Evolutionary conservation across 768 basidiomycete genomes (phyloP), one percentile per base, ranked within the genome.

Genomic region (Cubamyces lactineus): DNA sequence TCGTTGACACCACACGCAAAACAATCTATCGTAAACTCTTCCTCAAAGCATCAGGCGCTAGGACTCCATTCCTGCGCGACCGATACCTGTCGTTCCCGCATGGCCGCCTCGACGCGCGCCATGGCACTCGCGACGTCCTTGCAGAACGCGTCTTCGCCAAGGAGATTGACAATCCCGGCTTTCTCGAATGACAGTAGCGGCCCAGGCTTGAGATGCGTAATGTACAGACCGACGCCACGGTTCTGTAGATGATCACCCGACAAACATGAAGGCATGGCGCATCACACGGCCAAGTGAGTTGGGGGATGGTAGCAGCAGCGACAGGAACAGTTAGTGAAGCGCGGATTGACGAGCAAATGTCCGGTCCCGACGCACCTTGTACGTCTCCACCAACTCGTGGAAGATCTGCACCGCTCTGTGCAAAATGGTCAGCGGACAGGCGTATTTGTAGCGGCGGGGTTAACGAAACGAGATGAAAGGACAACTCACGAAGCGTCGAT

Each of bases 401-500:
- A 96, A 86, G 65, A 94, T 91, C 73, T 94, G 92, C 9, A 87
- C 83, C 28, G 94, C 93, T 28, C 92, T 94, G 68, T 28, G 38
- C 19, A 12, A 16, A 2, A 28, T 30, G 21, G 46, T 34, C 19
- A 38, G n/a, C n/a, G 23, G 17, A 13, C 43, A 26, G 41, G 47
- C 17, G 17, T 45, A 26, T 54, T 60, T 28, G 23, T 55, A 17
- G 24, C 15, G 13, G 23, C 58, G 48, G 9, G 43, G 28, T 12
- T n/a, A 19, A 19, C 15, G 46, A 21, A 8, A 17, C 43, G 45
- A 23, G 38, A 50, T 40, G 41, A 40, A 40, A 26, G 9, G 38
- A 64, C 16, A 23, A 77, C 89, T 74, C 70, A 96, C 91, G 92
- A 94, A 8, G 96, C 94, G 72, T 99, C 96, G 62, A 92, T 87